These are phyloP conservation scores for Diaporthe vaccinii DNA, from an alignment of 2,329 filamentous ascomycete genomes.

Conservation along the genomic window DNA sequence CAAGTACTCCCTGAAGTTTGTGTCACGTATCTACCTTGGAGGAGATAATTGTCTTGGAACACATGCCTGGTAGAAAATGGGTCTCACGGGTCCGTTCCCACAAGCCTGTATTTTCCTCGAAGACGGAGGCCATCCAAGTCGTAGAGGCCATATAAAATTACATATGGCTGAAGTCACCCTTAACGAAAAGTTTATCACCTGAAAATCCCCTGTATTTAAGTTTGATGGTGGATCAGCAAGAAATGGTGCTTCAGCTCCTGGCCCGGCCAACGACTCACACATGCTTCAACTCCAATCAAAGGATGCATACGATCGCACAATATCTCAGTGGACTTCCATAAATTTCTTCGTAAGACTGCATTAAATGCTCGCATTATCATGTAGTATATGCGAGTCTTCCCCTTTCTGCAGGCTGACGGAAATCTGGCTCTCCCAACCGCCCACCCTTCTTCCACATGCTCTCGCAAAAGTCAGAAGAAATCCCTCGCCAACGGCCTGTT, in stretches of 20 bases:
- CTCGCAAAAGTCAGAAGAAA: neutral
- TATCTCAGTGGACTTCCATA: neutral
- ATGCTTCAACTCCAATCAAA: neutral
- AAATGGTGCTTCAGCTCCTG: too few relatives aligned
- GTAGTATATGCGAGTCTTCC: neutral
- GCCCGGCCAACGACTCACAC: neutral
- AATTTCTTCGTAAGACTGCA: neutral
- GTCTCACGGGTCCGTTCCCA: too few relatives aligned
- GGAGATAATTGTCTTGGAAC: too few relatives aligned
- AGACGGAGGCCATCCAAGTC: too few relatives aligned
- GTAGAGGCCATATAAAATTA: too few relatives aligned
- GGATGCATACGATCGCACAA: neutral
- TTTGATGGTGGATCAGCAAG: too few relatives aligned
- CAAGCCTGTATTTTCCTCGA: too few relatives aligned
- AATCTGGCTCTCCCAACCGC: neutral
- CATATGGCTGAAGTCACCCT: too few relatives aligned
- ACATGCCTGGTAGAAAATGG: too few relatives aligned
- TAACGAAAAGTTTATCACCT: too few relatives aligned
- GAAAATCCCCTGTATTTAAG: fast-evolving
- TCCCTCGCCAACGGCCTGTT: fast-evolving
- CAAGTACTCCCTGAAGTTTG: too few relatives aligned
- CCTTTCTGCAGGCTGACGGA: neutral
- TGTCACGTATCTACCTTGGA: too few relatives aligned
- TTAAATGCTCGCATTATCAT: neutral
- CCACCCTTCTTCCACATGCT: neutral